A percentile compares a stretch with the other conserved stretches of the same genome.
Evolutionary conservation across 2,329 filamentous ascomycete species (phyloP).

Genomic region (Xenoacremonium recifei): DNA sequence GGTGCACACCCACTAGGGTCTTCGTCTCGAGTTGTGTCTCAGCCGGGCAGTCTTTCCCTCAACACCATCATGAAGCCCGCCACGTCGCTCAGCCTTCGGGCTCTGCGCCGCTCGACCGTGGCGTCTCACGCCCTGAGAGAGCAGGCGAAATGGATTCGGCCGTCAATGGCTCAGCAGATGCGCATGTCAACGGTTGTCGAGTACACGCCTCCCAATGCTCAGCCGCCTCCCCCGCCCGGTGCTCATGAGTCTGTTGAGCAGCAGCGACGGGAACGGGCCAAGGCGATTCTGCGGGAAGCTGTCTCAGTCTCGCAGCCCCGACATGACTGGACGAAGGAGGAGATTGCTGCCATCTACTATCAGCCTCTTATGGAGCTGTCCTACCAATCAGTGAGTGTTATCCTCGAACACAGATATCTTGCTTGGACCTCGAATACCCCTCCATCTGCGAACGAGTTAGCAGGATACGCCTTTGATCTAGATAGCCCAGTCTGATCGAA

Average conservation of each 20-base stretch:
- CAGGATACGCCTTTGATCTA: too few species aligned
- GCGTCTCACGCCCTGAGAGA: neutral
- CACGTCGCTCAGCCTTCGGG: neutral
- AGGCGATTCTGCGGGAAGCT: conserved; percentile 46
- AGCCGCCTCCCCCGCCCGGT: conserved; percentile 19
- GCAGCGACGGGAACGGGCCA: conserved; percentile 23
- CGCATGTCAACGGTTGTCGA: conserved; percentile 27
- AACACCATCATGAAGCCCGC: neutral
- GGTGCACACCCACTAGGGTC: too few species aligned
- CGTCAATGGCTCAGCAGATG: conserved; percentile 16
- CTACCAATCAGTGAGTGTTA: conserved; percentile 65
- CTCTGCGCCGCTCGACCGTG: neutral
- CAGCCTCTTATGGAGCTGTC: conserved; percentile 77
- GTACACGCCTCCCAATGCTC: conserved; percentile 17
- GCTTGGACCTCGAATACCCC: too few species aligned
- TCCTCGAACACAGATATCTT: too few species aligned
- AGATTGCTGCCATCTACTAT: conserved; percentile 80
- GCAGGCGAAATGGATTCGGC: neutral
- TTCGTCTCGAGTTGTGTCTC: too few species aligned
- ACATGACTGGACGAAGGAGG: conserved; percentile 76
- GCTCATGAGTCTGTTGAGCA: conserved; percentile 19
- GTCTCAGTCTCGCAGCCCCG: conserved; percentile 60
- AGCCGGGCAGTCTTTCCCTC: too few species aligned
- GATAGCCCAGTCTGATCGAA: too few species aligned
- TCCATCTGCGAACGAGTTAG: neutral